A percentile compares a stretch with the other conserved stretches of the same genome.
Evolutionary conservation across 1,284 basidiomycete genomes (phyloP).

Genomic region (Microbotryomycetes sp.): DNA sequence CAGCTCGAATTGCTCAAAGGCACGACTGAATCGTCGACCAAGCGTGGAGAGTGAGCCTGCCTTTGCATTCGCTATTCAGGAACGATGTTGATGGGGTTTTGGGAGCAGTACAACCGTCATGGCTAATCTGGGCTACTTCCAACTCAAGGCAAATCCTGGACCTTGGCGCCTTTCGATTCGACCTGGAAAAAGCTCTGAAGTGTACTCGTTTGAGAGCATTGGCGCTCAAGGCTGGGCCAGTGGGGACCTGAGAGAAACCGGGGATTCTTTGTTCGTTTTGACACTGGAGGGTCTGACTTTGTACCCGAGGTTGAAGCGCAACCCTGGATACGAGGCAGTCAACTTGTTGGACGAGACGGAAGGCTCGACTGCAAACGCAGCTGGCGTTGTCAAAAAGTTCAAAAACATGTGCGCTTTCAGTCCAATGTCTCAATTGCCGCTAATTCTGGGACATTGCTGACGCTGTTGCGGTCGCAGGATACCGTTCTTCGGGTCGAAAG

Average conservation of each 20-base stretch:
- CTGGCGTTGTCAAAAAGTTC: slow-evolving; percentile 8
- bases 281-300: slow-evolving; percentile 82
- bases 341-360: slow-evolving; percentile 62
- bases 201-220: slow-evolving; percentile 74
- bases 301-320: slow-evolving; percentile 67
- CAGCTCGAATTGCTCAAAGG: slow-evolving; percentile 64
- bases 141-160: slow-evolving; percentile 88
- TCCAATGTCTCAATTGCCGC: too few relatives aligned
- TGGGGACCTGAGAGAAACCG: slow-evolving; percentile 54
- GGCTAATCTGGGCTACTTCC: slow-evolving; percentile 91
- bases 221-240: slow-evolving; percentile 67
- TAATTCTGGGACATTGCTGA: neutral
- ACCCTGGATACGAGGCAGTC: slow-evolving; percentile 66
- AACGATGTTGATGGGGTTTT: slow-evolving; percentile 25
- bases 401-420: slow-evolving; percentile 23
- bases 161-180: slow-evolving; percentile 76
- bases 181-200: slow-evolving; percentile 59
- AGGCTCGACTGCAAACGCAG: neutral
- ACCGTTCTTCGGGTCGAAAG: slow-evolving; percentile 22
- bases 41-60: slow-evolving; percentile 44
- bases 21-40: slow-evolving; percentile 61
- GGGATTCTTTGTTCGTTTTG: slow-evolving; percentile 61
- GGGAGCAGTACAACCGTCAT: slow-evolving; percentile 53
- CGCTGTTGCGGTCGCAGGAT: slow-evolving; percentile 4
- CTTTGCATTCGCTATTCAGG: neutral